Percentiles rank a stretch among this genome's conserved stretches.
Evolutionary conservation across 345 rosid genomes (phyloP).

Genomic region (Dimocarpus longan): DNA sequence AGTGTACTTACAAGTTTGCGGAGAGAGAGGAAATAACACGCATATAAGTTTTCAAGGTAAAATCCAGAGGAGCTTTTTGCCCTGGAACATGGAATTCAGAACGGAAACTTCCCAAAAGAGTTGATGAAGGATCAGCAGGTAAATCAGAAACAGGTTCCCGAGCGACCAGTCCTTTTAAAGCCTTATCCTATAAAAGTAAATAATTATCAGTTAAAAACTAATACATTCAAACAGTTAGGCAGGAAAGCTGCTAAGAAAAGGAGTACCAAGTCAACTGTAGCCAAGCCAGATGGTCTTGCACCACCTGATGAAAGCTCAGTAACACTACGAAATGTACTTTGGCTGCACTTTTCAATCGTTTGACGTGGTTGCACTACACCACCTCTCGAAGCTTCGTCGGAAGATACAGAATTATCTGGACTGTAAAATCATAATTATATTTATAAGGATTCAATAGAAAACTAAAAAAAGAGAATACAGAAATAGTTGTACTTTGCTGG

Average conservation of each 20-base stretch:
- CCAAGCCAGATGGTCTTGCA: conserved; percentile 47
- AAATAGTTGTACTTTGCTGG: conserved; percentile 1
- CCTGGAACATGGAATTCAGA: conserved; percentile 60
- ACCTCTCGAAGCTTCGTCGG: conserved; percentile 47
- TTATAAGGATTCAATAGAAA: not conserved
- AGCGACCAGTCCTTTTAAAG: conserved; percentile 79
- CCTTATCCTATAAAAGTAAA: conserved; percentile 63
- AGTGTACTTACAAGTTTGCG: conserved; percentile 59
- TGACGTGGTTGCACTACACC: conserved; percentile 35
- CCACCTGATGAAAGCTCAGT: conserved; percentile 74
- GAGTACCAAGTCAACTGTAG: conserved; percentile 80
- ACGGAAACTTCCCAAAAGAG: conserved; percentile 39
- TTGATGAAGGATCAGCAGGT: conserved; percentile 34
- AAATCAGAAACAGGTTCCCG: conserved; percentile 40
- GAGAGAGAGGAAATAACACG: conserved; percentile 64
- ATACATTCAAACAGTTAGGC: conserved; percentile 13
- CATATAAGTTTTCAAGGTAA: conserved; percentile 79
- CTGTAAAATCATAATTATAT: conserved; percentile 39
- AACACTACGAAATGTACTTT: conserved; percentile 74
- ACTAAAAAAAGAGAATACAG: not conserved
- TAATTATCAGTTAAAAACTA: conserved; percentile 15
- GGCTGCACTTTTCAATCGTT: conserved; percentile 57
- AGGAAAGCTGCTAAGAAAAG: conserved; percentile 23
- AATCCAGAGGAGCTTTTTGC: conserved; percentile 74
- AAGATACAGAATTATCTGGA: conserved; percentile 39